Base-by-base conservation (phyloP, 2,329 filamentous ascomycete species). In the Aspergillus ochraceus region DNA sequence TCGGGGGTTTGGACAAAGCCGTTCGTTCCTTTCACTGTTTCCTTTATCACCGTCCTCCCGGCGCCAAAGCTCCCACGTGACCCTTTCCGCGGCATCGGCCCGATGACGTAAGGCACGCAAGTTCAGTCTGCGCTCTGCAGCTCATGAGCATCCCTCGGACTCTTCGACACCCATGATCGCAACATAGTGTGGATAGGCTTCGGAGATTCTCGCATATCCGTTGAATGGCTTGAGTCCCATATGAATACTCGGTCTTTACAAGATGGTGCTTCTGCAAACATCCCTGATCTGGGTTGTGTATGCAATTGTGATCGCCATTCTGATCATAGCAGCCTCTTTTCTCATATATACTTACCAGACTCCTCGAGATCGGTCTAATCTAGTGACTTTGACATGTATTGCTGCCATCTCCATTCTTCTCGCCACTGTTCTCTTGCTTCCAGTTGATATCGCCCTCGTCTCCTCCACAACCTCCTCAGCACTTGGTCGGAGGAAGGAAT, bases 231-330 rank as follows among this genome's bases (percentile, higher is more conserved):
- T 52, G 22, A 45, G 30, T 42, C 46, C 52, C 54, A 68, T 66
- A 62, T 62, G 60, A 65, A 54, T 56, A 45, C 30, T 47, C 10
- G 45, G 36, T 65, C 20, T 50, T 29, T 60, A 57, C 60, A 68
- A 59, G 64, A 88, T 88, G 86, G 84, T 84, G 53, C 81, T 95
- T 73, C 86, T 97, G 63, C 92, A 96, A 75, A 90, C 90, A 57
- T 91, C 90, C 71, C 84, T 98, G 66, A 98, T 98, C 76, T 99
- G 95, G 95, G 88, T 95, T 63, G 87, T 93, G 56, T 99, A 98
- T 76, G 91, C 89, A 62, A 85, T 94, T 60, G 93, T 91, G 57
- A 83, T 98, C 53, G 88, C 76, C 61, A 79, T 97, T 57, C 86
- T 94, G 63, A 85, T 96, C 54, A 79, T 89, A 65, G 88, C 92